phyloP scores from a whole-genome alignment of 805 yeast genomes.

The Maudiozyma bulderi region DNA sequence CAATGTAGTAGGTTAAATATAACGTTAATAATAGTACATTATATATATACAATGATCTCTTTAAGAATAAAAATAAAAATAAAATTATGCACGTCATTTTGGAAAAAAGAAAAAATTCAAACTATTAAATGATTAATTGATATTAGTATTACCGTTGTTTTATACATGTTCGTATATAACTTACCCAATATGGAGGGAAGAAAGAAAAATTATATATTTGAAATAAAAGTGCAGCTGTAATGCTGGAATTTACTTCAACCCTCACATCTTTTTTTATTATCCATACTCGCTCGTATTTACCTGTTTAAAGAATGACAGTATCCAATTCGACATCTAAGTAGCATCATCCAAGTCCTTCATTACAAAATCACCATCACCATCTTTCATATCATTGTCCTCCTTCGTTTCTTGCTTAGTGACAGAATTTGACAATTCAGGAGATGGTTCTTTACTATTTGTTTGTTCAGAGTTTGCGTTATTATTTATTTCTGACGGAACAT shows the following conservation, averaged over 20 bases:
- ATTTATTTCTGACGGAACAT: neutral
- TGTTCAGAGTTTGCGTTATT: neutral
- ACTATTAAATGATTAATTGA: neutral
- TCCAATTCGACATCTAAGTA: no score
- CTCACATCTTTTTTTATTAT: no score
- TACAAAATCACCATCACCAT: slow-evolving; percentile 2
- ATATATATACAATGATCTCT: neutral
- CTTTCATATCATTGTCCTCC: neutral
- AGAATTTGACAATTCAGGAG: neutral
- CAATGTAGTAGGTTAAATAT: slow-evolving; percentile 43
- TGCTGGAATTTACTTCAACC: no score
- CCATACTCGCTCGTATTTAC: no score
- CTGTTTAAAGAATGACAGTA: no score
- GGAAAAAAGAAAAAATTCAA: neutral
- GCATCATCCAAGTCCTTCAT: neutral
- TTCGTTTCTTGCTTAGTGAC: neutral
- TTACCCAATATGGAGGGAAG: neutral
- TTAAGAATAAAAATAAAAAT: neutral
- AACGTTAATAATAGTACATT: neutral
- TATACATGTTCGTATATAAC: neutral
- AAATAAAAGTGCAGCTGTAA: no score
- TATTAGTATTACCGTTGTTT: neutral
- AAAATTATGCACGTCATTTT: neutral
- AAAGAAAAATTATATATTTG: no score
- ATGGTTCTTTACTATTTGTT: neutral